Conservation (phyloP, 495 filamentous ascomycete species). For the Podospora conica region DNA sequence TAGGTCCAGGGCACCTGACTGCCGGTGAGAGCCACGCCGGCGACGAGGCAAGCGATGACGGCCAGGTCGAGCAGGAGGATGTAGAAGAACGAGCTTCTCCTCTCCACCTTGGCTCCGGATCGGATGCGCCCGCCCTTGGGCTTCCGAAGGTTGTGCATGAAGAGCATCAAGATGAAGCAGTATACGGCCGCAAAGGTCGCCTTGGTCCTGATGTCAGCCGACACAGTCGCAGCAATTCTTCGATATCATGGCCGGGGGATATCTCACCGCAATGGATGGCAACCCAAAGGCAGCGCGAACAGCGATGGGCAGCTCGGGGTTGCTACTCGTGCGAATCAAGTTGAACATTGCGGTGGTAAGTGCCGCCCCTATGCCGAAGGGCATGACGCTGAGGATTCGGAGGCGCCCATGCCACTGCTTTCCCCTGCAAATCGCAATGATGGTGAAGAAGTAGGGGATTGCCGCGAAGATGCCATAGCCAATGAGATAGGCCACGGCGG, state of each 20-base stretch:
- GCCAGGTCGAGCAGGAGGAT: background rate
- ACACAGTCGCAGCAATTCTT: accelerated
- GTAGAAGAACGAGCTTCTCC: background rate
- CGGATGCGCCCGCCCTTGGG: background rate
- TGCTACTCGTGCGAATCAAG: background rate
- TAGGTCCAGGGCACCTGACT: background rate
- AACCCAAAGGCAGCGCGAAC: background rate
- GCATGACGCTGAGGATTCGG: background rate
- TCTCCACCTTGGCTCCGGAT: no score
- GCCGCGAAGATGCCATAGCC: background rate
- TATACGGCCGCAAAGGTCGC: background rate
- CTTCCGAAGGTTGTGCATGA: background rate
- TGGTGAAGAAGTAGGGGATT: background rate
- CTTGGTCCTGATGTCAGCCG: background rate
- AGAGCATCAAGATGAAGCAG: background rate
- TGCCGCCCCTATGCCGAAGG: background rate
- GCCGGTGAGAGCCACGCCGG: background rate
- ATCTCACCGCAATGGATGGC: background rate
- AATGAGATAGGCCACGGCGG: background rate
- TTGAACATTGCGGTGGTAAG: background rate
- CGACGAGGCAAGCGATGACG: background rate
- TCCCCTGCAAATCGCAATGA: background rate
- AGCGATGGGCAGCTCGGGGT: background rate
- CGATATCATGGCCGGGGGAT: background rate
- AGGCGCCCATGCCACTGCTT: background rate